Evolutionary conservation across 208 protist species (phyloP), one percentile per base, ranked within the genome.

Genomic region (Acanthamoeba royreba): DNA sequence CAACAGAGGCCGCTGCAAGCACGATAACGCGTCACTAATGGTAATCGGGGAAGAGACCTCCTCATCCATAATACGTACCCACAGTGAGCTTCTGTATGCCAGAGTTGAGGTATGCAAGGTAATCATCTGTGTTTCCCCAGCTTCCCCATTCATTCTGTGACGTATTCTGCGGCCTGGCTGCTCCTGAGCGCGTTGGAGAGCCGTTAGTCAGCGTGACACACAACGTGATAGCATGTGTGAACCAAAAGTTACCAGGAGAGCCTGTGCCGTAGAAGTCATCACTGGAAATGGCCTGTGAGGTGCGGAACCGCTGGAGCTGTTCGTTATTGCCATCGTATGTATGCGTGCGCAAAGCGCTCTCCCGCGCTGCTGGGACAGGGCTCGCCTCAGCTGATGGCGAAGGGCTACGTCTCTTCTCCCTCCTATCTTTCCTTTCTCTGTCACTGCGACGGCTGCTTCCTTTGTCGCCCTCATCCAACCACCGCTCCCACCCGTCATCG

Each of bases 201-300:
- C 9, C 17, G 25, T 28, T 5, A 63, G 19, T 25, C 55, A 63
- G 19, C 17, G 25, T 25, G 55, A n/a, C n/a, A n/a, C n/a, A n/a
- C n/a, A n/a, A n/a, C n/a, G n/a, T n/a, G n/a, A n/a, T n/a, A n/a
- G n/a, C n/a, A n/a, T n/a, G n/a, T n/a, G n/a, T n/a, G n/a, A n/a
- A n/a, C n/a, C n/a, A n/a, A n/a, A n/a, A n/a, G n/a, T n/a, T n/a
- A n/a, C n/a, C n/a, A n/a, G 63, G 63, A 0, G 19, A 4, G 11
- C 63, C 69, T 42, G 13, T 88, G 79, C 79, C 79, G 49, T 88
- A 88, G 49, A 63, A 88, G 47, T 88, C 79, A 22, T 88, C 79
- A 47, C 79, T 88, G 49, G 79, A 88, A 38, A 88, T 88, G 22
- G 79, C 22, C 43, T 61, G 79, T 15, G 79, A 88, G 79, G 43